These are phyloP conservation scores for Warburgia ugandensis DNA, from an alignment of 164 flowering plant genomes.

Conservation along the genomic window DNA sequence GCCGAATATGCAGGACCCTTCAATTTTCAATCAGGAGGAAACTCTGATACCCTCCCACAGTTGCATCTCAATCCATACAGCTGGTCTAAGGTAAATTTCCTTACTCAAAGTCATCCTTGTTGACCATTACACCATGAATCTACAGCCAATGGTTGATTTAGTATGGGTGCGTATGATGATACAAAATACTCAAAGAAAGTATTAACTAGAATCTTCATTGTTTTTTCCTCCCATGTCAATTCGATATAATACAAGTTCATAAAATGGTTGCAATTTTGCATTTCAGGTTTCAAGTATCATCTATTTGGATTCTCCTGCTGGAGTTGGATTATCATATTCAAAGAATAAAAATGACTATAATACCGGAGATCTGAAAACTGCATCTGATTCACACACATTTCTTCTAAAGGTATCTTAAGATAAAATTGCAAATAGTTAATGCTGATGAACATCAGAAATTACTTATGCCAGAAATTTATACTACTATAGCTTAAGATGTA, in stretches of 20 bases:
- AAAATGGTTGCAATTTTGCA: neutral
- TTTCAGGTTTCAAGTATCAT: constrained; percentile 76
- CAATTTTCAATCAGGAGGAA: constrained; percentile 48
- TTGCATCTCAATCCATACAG: constrained; percentile 73
- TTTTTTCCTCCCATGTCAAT: neutral
- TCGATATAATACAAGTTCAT: neutral
- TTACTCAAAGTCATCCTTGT: neutral
- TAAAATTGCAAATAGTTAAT: neutral
- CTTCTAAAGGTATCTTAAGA: constrained; percentile 61
- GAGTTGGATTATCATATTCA: constrained; percentile 89
- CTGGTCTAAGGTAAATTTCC: constrained; percentile 71
- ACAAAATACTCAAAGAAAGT: too few species aligned
- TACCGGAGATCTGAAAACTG: constrained; percentile 75
- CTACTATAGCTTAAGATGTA: neutral
- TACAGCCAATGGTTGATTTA: neutral
- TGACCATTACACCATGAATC: neutral
- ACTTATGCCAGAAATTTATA: neutral
- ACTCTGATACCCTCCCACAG: constrained; percentile 38
- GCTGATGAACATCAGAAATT: neutral
- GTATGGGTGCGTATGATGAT: neutral
- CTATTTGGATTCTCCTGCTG: constrained; percentile 95
- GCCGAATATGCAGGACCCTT: constrained; percentile 62
- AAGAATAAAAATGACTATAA: constrained; percentile 35
- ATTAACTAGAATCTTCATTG: too few species aligned
- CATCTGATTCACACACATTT: constrained; percentile 59